Evolutionary conservation across 441 rosid genomes (phyloP), one percentile per base, ranked within the genome.

Genomic region (Brassica balearica): DNA sequence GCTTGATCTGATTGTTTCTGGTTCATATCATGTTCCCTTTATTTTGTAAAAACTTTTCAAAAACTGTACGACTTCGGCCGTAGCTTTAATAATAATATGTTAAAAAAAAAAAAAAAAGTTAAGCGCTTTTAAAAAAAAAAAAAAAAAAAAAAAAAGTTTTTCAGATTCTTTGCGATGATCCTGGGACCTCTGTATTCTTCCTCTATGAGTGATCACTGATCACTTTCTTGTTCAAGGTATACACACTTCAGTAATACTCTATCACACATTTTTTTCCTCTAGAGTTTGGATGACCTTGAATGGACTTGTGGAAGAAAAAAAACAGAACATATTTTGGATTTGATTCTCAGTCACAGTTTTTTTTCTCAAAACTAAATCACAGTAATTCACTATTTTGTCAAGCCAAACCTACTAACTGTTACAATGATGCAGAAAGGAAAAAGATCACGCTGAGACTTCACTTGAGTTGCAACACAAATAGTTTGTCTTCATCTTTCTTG

Each of bases 141-240:
- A 29, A 7, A 34, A 34, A 6, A 34, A 34, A 34, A 34, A 34
- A 34, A 34, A 34, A 29, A 29, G n/a, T n/a, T n/a, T n/a, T n/a
- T 67, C 75, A 91, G 98, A 84, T 95, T 74, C 91, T 93, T 72
- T 95, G 99, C 87, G 91, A 93, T 82, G 98, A 97, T 74, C 98
- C 94, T 6, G 96, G 94, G 77, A 93, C 99, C 5, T 95, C 5
- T 95, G 99, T 80, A 75, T 89, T 79, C 97, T 89, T 79, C 97
- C 99, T 81, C 84, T 93, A 1, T 95, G 97, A 25, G 71, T 71
- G 60, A 92, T 90, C 41, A 92, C 99, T 32, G 60, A 92, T 90
- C 43, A 91, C 99, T 32, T 89, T 91, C 83, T 51, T 85, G 60
- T 90, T 95, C 82, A 93, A 93, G 96, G 98, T 91, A 62, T 48